Evolutionary conservation across 164 flowering plant genomes (phyloP).

Genomic region (Berberis thunbergii): DNA sequence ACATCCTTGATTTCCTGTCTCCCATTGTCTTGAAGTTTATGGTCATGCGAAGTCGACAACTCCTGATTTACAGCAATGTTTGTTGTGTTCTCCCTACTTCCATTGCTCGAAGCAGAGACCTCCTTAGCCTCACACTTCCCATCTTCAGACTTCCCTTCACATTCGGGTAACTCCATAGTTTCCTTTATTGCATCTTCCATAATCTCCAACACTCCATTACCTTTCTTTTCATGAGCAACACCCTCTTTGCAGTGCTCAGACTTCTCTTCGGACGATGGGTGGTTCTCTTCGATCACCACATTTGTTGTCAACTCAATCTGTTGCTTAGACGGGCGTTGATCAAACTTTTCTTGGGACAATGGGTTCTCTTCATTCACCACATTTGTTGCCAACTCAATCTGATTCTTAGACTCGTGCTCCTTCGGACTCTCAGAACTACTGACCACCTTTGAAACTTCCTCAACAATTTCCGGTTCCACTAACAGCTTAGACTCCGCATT

Average conservation of each 20-base stretch:
- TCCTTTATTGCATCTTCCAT: constrained; percentile 15
- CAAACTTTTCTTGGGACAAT: too few species aligned
- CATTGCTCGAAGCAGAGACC: constrained; percentile 11
- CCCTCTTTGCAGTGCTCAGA: constrained; percentile 9
- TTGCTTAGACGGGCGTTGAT: too few species aligned
- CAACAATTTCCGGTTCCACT: constrained; percentile 12
- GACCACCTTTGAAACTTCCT: constrained; percentile 1
- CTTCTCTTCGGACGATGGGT: constrained; percentile 9
- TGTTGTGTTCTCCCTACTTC: constrained; percentile 16
- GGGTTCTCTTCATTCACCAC: constrained; percentile 10
- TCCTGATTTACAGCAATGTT: constrained; percentile 10
- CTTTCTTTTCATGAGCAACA: constrained; percentile 16
- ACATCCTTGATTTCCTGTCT: constrained; percentile 15
- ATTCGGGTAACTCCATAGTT: constrained; percentile 18
- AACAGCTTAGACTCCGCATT: constrained; percentile 16
- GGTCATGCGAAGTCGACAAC: constrained; percentile 5
- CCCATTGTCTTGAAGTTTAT: constrained; percentile 2
- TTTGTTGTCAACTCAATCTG: too few species aligned
- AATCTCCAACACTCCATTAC: neutral
- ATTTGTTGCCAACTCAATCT: constrained; percentile 7
- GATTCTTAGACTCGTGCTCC: constrained; percentile 12
- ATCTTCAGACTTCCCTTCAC: constrained; percentile 6
- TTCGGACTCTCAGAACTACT: constrained; percentile 7
- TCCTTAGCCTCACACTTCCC: constrained; percentile 10
- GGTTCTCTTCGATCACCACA: too few species aligned